A percentile compares a stretch with the other conserved stretches of the same genome.
Evolutionary conservation across 306 rosid genomes (phyloP).

Genomic region (Quercus mongolica): DNA sequence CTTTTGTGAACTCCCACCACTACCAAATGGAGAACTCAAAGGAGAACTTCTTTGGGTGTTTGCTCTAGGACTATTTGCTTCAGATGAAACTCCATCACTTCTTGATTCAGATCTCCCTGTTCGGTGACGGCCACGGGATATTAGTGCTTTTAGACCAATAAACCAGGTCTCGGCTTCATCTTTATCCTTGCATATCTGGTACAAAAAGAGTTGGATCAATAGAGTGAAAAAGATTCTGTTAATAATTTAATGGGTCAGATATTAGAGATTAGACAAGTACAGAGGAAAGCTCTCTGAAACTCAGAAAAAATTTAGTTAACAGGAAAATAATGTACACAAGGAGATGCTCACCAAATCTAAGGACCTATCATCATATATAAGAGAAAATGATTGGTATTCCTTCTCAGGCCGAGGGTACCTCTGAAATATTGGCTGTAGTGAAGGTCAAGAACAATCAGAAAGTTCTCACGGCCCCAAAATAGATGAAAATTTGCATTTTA

Average conservation of each 20-base stretch:
- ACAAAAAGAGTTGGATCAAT: conserved; percentile 27
- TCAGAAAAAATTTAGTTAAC: background rate
- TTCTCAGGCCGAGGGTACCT: conserved; percentile 98
- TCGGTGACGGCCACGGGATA: conserved; percentile 72
- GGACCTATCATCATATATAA: conserved; percentile 90
- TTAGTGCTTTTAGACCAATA: conserved; percentile 92
- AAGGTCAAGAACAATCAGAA: conserved; percentile 32
- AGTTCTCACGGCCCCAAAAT: background rate
- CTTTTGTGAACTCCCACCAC: conserved; percentile 93
- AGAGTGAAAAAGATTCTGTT: conserved; percentile 22
- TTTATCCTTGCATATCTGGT: conserved; percentile 98
- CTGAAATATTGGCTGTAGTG: conserved; percentile 94
- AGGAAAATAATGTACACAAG: conserved; percentile 3
- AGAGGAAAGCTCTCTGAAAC: background rate
- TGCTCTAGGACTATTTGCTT: conserved; percentile 95
- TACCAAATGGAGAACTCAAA: conserved; percentile 83
- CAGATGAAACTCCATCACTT: conserved; percentile 94
- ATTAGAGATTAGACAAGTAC: background rate
- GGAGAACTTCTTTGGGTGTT: conserved; percentile 95
- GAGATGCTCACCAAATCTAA: conserved; percentile 71
- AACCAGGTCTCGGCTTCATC: conserved; percentile 99
- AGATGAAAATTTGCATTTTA: background rate
- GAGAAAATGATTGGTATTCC: conserved; percentile 98
- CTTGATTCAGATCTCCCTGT: conserved; percentile 97
- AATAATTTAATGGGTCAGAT: background rate